phyloP scores from a whole-genome alignment of 225 moss, liverwort and hornwort species.

The Polytrichum formosum region DNA sequence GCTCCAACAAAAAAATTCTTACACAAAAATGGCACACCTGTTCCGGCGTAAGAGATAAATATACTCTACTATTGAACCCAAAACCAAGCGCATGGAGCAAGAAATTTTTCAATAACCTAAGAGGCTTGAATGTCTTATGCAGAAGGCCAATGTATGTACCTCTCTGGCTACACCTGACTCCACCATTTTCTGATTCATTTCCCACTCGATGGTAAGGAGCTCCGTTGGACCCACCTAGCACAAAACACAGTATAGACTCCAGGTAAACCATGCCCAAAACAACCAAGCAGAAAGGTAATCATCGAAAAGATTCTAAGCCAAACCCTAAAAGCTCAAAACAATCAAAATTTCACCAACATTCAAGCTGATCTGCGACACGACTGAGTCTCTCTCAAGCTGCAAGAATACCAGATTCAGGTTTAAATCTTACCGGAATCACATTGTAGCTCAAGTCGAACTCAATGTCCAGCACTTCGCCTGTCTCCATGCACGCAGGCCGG shows the following conservation, averaged over 20 bases:
- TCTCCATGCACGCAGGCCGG: slow-evolving; percentile 82
- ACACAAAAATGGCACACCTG: slow-evolving; percentile 2
- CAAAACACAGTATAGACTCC: slow-evolving; percentile 5
- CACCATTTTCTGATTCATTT: slow-evolving; percentile 56
- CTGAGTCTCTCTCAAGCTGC: not conserved
- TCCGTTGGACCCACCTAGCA: slow-evolving; percentile 75
- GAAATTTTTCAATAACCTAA: too few relatives aligned
- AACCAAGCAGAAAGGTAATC: too few relatives aligned
- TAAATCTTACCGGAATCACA: slow-evolving; percentile 56
- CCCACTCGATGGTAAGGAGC: slow-evolving; percentile 69
- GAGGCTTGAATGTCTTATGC: too few relatives aligned
- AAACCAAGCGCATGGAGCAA: too few relatives aligned
- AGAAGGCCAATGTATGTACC: slow-evolving; percentile 22
- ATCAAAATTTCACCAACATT: not conserved
- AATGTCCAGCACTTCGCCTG: slow-evolving; percentile 75
- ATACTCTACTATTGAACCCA: too few relatives aligned
- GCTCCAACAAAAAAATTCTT: slow-evolving; percentile 5
- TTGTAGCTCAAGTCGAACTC: slow-evolving; percentile 84
- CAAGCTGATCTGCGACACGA: slow-evolving; percentile 2
- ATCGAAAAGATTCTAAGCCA: not conserved
- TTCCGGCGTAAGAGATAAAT: not conserved
- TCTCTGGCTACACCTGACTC: slow-evolving; percentile 68
- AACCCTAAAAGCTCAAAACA: slow-evolving; percentile 13
- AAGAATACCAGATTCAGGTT: not conserved
- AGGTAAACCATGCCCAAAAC: too few relatives aligned